Evolutionary conservation across 148 eudicot genomes (phyloP), one percentile per base, ranked within the genome.

Genomic region (Rhododendron williamsianum): DNA sequence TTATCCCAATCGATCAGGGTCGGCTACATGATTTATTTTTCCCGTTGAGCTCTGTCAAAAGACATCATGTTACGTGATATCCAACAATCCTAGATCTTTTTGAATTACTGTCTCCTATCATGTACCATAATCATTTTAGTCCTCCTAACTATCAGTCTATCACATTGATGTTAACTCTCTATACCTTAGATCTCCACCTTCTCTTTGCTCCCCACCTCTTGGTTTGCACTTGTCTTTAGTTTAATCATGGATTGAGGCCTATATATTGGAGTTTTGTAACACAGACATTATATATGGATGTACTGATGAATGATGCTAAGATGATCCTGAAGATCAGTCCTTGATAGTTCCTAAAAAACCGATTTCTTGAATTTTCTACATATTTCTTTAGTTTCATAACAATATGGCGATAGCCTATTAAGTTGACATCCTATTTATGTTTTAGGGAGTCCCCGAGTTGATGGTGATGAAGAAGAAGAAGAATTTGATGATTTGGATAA

Each of bases 391-490:
- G 74, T 27, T 69, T 25, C 74, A 10, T 43, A 16, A 8, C 12
- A 45, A n/a, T 46, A 10, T 43, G 54, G 33, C 11, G 0, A 43
- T 45, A 9, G 81, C 8, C 36, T 25, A 33, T 3, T 6, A n/a
- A 43, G 4, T 27, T 69, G 18, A 33, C 74, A 49, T 49, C 21
- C 15, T 25, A 23, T 41, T 69, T 43, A 25, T 46, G 9, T 78
- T 35, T 54, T 85, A 93, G 95, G 95, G 84, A 90, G 95, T 86
- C 93, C 92, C 1, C 86, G 95, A 86, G 95, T 93, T 48, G 93
- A 92, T 27, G 95, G 95, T 3, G 95, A 93, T 67, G 95, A 93
- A 71, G 95, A 93, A 67, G 95, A 93, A 86, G 95, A 93, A 21
- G 95, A 87, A 78, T 89, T 91, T 82, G 95, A 93, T 84, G 95